Conservation (phyloP, 83 land plant genomes). For the Picea abies region DNA sequence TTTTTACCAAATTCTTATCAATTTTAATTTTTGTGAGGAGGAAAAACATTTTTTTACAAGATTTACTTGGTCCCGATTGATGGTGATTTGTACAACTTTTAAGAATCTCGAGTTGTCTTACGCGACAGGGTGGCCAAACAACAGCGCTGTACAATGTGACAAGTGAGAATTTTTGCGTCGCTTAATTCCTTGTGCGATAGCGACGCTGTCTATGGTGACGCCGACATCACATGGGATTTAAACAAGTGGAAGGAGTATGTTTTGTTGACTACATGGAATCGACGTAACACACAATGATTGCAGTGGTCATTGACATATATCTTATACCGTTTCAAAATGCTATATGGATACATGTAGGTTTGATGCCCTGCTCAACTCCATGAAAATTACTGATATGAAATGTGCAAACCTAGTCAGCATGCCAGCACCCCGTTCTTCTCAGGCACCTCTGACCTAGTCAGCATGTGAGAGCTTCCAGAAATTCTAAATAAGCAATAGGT, state of each 20-base stretch:
- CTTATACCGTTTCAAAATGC: neutral
- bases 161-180: too few species aligned
- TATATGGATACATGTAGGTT: neutral
- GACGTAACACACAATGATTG: neutral
- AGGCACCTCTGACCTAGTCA: slow-evolving; percentile 69
- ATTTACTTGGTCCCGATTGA: too few species aligned
- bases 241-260: neutral
- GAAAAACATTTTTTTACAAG: too few species aligned
- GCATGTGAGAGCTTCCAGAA: slow-evolving; percentile 88
- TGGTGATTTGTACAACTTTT: too few species aligned
- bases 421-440: slow-evolving; percentile 57
- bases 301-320: neutral
- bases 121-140: too few species aligned
- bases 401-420: slow-evolving; percentile 43
- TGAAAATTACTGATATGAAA: neutral
- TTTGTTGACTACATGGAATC: neutral
- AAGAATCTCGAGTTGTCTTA: too few species aligned
- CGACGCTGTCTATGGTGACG: too few species aligned
- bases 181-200: too few species aligned
- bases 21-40: too few species aligned
- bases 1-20: too few species aligned
- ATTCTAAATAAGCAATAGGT: slow-evolving; percentile 88
- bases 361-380: neutral
- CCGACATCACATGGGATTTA: too few species aligned
- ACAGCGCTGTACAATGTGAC: too few species aligned